A percentile compares a stretch with the other conserved stretches of the same genome.
phyloP scores from a whole-genome alignment of 805 yeast genomes.

The Candida sphagnicola region DNA sequence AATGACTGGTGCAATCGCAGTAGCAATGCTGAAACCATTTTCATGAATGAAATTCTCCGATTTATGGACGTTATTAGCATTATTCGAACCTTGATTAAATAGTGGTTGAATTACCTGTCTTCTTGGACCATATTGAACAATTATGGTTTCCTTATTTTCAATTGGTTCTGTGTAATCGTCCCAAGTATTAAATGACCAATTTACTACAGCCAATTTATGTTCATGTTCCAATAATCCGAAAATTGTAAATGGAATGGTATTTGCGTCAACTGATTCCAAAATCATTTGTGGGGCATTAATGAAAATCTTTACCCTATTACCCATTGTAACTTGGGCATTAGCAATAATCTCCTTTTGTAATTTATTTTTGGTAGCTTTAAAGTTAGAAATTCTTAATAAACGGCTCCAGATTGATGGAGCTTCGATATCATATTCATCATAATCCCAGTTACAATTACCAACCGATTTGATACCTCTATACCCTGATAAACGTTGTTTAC shows the following conservation, averaged over 20 bases:
- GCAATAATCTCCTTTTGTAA: constrained; percentile 54
- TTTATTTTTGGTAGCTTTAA: constrained; percentile 69
- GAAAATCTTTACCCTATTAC: constrained; percentile 58
- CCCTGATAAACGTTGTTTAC: constrained; percentile 65
- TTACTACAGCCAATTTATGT: constrained; percentile 78
- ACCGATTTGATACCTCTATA: constrained; percentile 87
- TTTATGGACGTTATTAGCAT: constrained; percentile 82
- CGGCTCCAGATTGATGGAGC: constrained; percentile 78
- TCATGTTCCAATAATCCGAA: constrained; percentile 82
- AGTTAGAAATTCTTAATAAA: constrained; percentile 70
- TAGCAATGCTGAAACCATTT: constrained; percentile 66
- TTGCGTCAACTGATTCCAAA: constrained; percentile 34
- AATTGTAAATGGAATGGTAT: constrained; percentile 49
- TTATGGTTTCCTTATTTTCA: constrained; percentile 72
- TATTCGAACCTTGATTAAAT: constrained; percentile 74
- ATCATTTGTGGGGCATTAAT: constrained; percentile 53
- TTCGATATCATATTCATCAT: constrained; percentile 72
- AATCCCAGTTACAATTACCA: constrained; percentile 81
- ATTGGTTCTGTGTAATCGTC: constrained; percentile 85
- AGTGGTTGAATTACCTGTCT: constrained; percentile 79
- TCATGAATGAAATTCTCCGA: constrained; percentile 80
- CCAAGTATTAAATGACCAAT: constrained; percentile 82
- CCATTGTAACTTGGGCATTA: constrained; percentile 45
- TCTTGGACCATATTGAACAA: constrained; percentile 93
- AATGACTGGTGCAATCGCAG: constrained; percentile 82